phyloP scores from a whole-genome alignment of 768 basidiomycete genomes.

The Macrocybe gigantea region DNA sequence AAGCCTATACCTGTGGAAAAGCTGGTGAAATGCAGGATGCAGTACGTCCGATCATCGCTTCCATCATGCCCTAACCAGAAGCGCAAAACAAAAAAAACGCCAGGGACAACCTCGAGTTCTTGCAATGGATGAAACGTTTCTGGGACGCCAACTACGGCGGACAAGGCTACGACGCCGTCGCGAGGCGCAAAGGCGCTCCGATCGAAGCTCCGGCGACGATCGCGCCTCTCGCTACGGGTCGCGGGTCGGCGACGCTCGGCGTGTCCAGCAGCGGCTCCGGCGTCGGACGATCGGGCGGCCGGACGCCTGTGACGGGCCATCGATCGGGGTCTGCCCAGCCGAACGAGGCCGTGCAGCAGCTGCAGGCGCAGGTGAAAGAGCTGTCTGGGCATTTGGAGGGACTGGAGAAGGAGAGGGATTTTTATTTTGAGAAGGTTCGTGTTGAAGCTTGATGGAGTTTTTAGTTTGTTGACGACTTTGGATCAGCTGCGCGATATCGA shows the following conservation, averaged over 20 bases:
- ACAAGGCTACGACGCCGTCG: slow-evolving; percentile 80
- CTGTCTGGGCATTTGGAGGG: slow-evolving; percentile 79
- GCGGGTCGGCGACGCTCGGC: slow-evolving; percentile 1
- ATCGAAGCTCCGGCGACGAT: slow-evolving; percentile 77
- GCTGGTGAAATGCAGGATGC: slow-evolving; percentile 98
- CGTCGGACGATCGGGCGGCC: slow-evolving; percentile 50
- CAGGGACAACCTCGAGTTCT: slow-evolving; percentile 96
- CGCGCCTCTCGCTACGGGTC: slow-evolving; percentile 48
- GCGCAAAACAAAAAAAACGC: too few relatives aligned
- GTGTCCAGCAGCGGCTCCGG: slow-evolving; percentile 7
- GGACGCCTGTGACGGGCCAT: slow-evolving; percentile 68
- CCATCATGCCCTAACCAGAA: neutral
- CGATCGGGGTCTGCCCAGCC: slow-evolving; percentile 62
- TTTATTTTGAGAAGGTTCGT: slow-evolving; percentile 94
- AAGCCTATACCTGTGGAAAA: slow-evolving; percentile 95
- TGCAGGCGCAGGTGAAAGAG: slow-evolving; percentile 79
- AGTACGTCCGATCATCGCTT: slow-evolving; percentile 48
- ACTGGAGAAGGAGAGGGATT: slow-evolving; percentile 95
- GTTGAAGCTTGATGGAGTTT: neutral
- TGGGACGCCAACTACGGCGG: slow-evolving; percentile 94
- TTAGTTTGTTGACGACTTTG: neutral
- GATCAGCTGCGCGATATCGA: slow-evolving; percentile 90
- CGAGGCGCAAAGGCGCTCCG: slow-evolving; percentile 70
- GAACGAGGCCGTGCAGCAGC: slow-evolving; percentile 57
- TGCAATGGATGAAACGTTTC: slow-evolving; percentile 95